These are phyloP conservation scores for slime mould (Dictyostelium discoideum) DNA, from an alignment of 78 protist genomes.

Conservation along the genomic window DNA sequence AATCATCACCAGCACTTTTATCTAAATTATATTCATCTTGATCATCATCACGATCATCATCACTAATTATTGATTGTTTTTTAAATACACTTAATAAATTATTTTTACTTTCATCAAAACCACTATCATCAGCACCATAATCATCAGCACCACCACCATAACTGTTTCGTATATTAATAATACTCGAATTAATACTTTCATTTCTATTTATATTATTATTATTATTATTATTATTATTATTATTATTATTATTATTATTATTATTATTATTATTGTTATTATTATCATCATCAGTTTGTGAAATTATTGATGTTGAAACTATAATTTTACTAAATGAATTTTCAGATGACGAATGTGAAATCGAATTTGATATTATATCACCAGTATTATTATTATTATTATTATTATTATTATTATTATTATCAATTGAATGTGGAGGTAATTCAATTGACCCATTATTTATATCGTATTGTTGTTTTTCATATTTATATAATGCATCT, in stretches of 20 bases:
- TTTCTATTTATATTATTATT: not conserved
- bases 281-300: not conserved
- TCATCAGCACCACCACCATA: not conserved
- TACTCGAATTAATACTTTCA: not conserved
- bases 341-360: not conserved
- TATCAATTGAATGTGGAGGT: not conserved
- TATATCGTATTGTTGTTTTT: not conserved
- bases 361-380: not conserved
- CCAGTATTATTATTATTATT: not conserved
- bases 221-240: not conserved
- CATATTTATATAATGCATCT: slow-evolving; percentile 13
- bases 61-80: not conserved
- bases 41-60: not conserved
- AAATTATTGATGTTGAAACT: slow-evolving; percentile 4
- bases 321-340: slow-evolving; percentile 17
- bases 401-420: not conserved
- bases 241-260: not conserved
- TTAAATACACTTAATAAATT: not conserved
- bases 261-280: not conserved
- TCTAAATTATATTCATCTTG: not conserved
- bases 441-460: not conserved
- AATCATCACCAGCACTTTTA: not conserved
- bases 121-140: not conserved
- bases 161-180: not conserved
- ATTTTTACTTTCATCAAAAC: not conserved